Base-by-base conservation (phyloP, 768 basidiomycete species). In the Coprinopsis cinerea region DNA sequence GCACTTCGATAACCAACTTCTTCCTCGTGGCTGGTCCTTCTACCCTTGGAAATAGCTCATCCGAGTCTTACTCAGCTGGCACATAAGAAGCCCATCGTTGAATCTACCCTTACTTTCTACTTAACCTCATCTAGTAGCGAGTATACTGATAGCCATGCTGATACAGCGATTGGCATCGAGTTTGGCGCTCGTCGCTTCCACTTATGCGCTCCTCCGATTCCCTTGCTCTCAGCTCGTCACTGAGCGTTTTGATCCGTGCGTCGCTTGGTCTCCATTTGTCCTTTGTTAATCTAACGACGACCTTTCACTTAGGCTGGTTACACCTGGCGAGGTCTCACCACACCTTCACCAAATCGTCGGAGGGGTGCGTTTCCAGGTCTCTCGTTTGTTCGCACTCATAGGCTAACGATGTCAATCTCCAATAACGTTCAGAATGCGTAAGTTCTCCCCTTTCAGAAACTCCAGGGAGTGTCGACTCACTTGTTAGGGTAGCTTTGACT, bases 291-390 rank as follows among this genome's bases (percentile, higher is more conserved):
- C 30, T 34, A n/a, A 34, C 30, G n/a, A n/a, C n/a, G n/a, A n/a
- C 18, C 6, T 28, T 7, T 17, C 44, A 9, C n/a, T 18, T 18
- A 45, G 44, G n/a, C 28, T 45, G 44, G 44, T 45, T 10, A 45
- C 44, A 4, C 44, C 44, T 6, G 44, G 44, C 20, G 5, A 45
- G 20, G 44, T 45, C 15, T 45, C 44, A 5, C 44, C 44, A 10
- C 44, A 45, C 32, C 10, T 45, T 20, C 44, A 45, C 44, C 44
- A 45, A 20, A 45, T 45, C 44, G 32, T 45, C 27, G 44, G 44
- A 7, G 44, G 44, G 11, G 44, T 45, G 20, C 6, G 44, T n/a
- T 11, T 20, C 7, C 37, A n/a, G 37, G 30, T 7, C 7, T 26
- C 17, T 43, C 42, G 24, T 43, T 40, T 10, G 7, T 7, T 40